A percentile compares a stretch with the other conserved stretches of the same genome.
These are phyloP conservation scores for Trypanosoma melophagium DNA, from an alignment of 208 protist genomes.

Conservation along the genomic window DNA sequence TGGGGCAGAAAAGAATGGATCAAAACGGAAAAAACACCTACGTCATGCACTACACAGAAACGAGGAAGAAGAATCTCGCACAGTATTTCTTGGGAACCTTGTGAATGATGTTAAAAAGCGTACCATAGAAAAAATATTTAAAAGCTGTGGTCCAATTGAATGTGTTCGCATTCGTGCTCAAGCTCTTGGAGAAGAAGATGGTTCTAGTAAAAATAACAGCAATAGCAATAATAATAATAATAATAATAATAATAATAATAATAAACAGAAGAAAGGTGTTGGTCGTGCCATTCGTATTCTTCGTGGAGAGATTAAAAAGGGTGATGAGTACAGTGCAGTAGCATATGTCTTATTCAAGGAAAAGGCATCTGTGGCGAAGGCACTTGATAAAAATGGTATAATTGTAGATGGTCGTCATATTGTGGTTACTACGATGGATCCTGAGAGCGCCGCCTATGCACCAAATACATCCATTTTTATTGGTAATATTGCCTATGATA, in stretches of 20 bases:
- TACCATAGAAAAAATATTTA: slow-evolving; percentile 78
- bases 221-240: not conserved
- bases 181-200: slow-evolving; percentile 44
- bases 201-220: not conserved
- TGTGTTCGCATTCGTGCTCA: slow-evolving; percentile 79
- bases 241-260: not conserved
- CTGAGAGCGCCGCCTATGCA: slow-evolving; percentile 60
- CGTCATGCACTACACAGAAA: slow-evolving; percentile 80
- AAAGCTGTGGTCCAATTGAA: slow-evolving; percentile 73
- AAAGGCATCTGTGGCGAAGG: slow-evolving; percentile 42
- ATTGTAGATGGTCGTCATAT: slow-evolving; percentile 81
- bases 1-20: slow-evolving; percentile 29
- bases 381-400: slow-evolving; percentile 59
- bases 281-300: slow-evolving; percentile 84
- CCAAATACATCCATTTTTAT: slow-evolving; percentile 89
- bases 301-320: slow-evolving; percentile 82
- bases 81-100: slow-evolving; percentile 90
- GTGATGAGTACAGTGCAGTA: slow-evolving; percentile 74
- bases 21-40: slow-evolving; percentile 42
- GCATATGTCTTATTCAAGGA: slow-evolving; percentile 86
- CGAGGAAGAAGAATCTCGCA: slow-evolving; percentile 83
- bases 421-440: slow-evolving; percentile 75
- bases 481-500: slow-evolving; percentile 86
- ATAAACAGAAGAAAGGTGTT: slow-evolving; percentile 41
- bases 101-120: slow-evolving; percentile 77